Conservation (phyloP, 1,284 basidiomycete genomes). For the Apiotrichum mycotoxinovorans region DNA sequence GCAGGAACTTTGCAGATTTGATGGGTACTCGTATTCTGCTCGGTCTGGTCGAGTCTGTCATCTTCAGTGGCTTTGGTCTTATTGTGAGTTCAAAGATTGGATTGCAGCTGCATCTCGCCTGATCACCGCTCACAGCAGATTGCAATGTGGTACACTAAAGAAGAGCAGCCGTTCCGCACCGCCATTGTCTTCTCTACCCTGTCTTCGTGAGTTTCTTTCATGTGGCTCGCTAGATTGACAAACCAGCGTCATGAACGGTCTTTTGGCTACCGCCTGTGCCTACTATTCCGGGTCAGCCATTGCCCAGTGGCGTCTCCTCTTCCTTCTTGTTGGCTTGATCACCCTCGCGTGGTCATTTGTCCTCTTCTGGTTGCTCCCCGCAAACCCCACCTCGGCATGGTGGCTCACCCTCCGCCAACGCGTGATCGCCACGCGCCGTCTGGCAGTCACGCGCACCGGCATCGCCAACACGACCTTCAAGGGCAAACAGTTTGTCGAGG, state of each 20-base stretch:
- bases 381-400: conserved; percentile 22
- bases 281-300: too few relatives aligned
- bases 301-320: conserved; percentile 18
- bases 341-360: conserved; percentile 2
- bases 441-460: conserved; percentile 23
- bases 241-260: conserved; percentile 2
- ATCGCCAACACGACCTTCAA: conserved; percentile 19
- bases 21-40: too few relatives aligned
- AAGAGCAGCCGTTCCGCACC: conserved; percentile 21
- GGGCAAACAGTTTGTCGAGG: conserved; percentile 19
- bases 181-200: conserved; percentile 27
- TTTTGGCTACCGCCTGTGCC: conserved; percentile 18
- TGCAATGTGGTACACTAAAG: conserved; percentile 27
- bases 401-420: conserved; percentile 29
- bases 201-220: conserved; percentile 17
- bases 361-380: conserved; percentile 11
- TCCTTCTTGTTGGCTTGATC: conserved; percentile 6
- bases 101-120: conserved; percentile 8
- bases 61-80: too few relatives aligned
- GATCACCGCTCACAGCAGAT: conserved; percentile 20
- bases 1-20: too few relatives aligned
- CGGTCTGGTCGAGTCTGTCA: too few relatives aligned
- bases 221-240: background rate
- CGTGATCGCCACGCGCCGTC: conserved; percentile 17
- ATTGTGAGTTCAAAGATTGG: too few relatives aligned